Evolutionary conservation across 805 yeast species (phyloP), one percentile per base, ranked within the genome.

Genomic region (Metschnikowia vanudenii): DNA sequence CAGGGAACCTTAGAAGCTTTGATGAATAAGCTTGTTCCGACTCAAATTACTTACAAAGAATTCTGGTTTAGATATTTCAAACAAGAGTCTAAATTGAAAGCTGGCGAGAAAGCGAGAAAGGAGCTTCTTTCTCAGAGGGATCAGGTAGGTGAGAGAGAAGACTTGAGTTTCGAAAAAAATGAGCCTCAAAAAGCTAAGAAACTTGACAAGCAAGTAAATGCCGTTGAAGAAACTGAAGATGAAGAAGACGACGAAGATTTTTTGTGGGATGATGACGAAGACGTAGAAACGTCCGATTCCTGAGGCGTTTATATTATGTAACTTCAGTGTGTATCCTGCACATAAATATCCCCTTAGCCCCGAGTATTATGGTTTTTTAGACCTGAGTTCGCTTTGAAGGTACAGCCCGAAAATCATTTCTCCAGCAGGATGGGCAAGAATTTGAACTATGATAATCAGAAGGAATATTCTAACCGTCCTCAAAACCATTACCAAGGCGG

Each of bases 11-110:
- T 89, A 50, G 67, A 71, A 20, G 67, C 67, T 28, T 64, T 86
- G 33, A 80, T 81, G 80, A 78, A 80, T 45, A 67, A 68, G 24
- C 61, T 89, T 7, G 96, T 90, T 1, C 96, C 96, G 0, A 77
- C 74, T 7, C 62, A 76, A 54, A 64, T 84, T 31, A 58, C 79
- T 3, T 85, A 82, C 56, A 68, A 75, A 20, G 70, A 71, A 39
- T 91, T 91, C 63, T 91, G 97, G 97, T 67, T 71, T 37, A 74
- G 82, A 29, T 90, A 88, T 65, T 85, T 80, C 64, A 71, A 67
- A 44, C 69, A 76, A 57, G 78, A 76, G 47, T 62, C 66, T 11
- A 73, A 74, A 54, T 78, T 88, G 17, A 72, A 78, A 35, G 74
- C 75, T 38, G 82, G 78, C 55, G 96, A 89, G 57, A 69, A 70